Conservation (phyloP, 257 asterid genomes). For the Oldenlandia corymbosa region DNA sequence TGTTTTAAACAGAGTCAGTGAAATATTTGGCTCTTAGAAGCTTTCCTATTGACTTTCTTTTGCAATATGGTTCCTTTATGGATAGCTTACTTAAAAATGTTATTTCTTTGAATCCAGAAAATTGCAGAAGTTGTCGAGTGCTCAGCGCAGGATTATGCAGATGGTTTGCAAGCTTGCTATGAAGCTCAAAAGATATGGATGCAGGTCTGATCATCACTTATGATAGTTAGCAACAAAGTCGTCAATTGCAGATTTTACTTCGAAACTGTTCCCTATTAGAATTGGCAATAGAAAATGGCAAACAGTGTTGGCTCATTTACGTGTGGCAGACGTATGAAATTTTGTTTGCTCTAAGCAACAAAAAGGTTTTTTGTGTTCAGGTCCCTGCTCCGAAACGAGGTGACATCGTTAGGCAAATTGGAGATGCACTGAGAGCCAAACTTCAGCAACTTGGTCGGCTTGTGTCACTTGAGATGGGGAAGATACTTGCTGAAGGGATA, state of each 20-base stretch:
- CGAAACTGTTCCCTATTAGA: neutral
- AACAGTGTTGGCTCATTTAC: neutral
- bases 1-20: neutral
- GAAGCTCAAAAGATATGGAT: constrained; percentile 81
- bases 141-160: constrained; percentile 74
- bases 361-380: constrained; percentile 36
- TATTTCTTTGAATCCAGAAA: constrained; percentile 29
- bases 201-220: constrained; percentile 52
- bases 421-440: constrained; percentile 85
- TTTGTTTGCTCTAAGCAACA: neutral
- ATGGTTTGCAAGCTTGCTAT: constrained; percentile 74
- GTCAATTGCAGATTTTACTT: neutral
- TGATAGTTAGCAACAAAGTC: neutral
- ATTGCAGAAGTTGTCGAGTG: constrained; percentile 85
- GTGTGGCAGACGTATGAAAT: neutral
- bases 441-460: constrained; percentile 88
- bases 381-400: constrained; percentile 99
- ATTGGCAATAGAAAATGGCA: neutral
- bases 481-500: constrained; percentile 92
- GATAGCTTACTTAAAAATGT: neutral
- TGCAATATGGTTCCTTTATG: neutral
- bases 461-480: constrained; percentile 97
- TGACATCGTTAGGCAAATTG: constrained; percentile 95
- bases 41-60: neutral
- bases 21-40: neutral